phyloP scores from a whole-genome alignment of 192 early-diverging fungal genomes.

The Mortierella alpina region DNA sequence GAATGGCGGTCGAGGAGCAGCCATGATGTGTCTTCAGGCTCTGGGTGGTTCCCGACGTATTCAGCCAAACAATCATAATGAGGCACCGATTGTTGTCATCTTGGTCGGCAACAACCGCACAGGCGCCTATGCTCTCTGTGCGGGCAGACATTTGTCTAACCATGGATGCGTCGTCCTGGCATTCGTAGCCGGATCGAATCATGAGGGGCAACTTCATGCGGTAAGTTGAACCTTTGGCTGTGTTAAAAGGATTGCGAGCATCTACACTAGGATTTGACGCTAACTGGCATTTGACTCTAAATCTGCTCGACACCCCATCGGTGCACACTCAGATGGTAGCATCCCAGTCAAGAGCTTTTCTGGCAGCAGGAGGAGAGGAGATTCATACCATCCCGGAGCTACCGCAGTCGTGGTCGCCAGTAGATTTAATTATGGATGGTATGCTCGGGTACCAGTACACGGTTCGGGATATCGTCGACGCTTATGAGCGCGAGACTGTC shows the following conservation, averaged over 20 bases:
- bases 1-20: constrained; percentile 79
- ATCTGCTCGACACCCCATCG: not conserved
- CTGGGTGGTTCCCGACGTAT: constrained; percentile 83
- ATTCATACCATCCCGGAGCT: constrained; percentile 61
- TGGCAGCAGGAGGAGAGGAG: constrained; percentile 64
- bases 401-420: constrained; percentile 63
- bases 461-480: constrained; percentile 62
- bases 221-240: constrained; percentile 28
- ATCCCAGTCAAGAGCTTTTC: constrained; percentile 38
- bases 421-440: constrained; percentile 81
- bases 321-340: constrained; percentile 15
- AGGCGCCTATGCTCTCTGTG: constrained; percentile 77
- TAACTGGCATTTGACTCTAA: not conserved
- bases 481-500: constrained; percentile 55
- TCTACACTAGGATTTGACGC: not conserved
- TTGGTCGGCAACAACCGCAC: constrained; percentile 80
- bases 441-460: constrained; percentile 71
- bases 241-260: too few relatives aligned
- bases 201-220: constrained; percentile 57
- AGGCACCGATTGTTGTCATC: constrained; percentile 75
- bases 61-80: constrained; percentile 80
- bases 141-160: constrained; percentile 83
- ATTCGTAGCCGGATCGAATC: constrained; percentile 56
- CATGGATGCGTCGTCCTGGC: constrained; percentile 76
- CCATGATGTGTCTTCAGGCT: constrained; percentile 78